Conservation (phyloP, 306 rosid species). For the Adenanthera pavonina region DNA sequence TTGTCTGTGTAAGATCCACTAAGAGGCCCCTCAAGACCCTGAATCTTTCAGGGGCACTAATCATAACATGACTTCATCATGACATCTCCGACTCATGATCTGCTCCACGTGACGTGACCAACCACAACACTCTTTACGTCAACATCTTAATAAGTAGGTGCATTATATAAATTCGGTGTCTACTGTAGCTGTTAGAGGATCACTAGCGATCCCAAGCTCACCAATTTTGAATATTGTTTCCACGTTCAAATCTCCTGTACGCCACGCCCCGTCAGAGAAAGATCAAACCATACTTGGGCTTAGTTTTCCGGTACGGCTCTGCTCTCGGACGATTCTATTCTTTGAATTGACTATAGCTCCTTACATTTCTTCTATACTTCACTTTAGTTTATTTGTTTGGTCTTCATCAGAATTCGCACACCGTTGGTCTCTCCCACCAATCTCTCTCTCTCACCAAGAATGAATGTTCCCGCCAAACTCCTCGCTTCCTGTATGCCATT, state of each 20-base stretch:
- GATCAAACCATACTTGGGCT: background rate
- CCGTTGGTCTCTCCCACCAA: background rate
- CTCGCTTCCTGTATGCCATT: background rate
- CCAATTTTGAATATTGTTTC: background rate
- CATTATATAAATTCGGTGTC: too few species aligned
- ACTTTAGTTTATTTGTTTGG: background rate
- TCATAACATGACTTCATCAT: too few species aligned
- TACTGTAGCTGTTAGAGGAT: too few species aligned
- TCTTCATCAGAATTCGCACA: background rate
- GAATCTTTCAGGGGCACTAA: too few species aligned
- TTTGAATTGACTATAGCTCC: background rate
- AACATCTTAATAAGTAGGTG: too few species aligned
- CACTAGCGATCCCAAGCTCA: background rate
- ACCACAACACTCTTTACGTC: too few species aligned
- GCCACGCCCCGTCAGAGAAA: too few species aligned
- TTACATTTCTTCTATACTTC: background rate
- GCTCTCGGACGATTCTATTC: background rate
- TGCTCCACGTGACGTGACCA: too few species aligned
- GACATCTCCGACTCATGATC: too few species aligned
- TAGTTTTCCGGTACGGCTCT: too few species aligned
- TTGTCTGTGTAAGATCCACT: too few species aligned
- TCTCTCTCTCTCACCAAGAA: background rate
- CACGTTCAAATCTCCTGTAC: background rate
- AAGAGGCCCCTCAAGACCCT: too few species aligned
- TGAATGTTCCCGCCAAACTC: conserved; percentile 26